Evolutionary conservation across 2,329 filamentous ascomycete genomes (phyloP).

Genomic region (Thermothelomyces thermophilus): DNA sequence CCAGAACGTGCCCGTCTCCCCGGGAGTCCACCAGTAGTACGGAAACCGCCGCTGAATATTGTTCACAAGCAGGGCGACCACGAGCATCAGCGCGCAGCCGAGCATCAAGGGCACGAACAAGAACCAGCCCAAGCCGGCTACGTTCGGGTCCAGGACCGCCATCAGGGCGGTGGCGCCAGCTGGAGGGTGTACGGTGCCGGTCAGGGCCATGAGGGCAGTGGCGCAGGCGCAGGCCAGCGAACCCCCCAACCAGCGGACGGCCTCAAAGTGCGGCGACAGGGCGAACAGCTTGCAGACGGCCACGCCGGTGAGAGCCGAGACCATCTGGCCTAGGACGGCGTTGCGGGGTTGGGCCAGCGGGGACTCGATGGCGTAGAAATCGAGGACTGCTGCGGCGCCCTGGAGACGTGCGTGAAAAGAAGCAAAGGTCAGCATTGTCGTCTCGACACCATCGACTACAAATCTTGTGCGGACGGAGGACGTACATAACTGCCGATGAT

Average conservation of each 20-base stretch:
- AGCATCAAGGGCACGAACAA: constrained; percentile 58
- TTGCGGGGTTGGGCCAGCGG: constrained; percentile 69
- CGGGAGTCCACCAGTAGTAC: constrained; percentile 62
- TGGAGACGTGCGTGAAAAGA: constrained; percentile 28
- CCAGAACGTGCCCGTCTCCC: constrained; percentile 28
- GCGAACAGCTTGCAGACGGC: constrained; percentile 59
- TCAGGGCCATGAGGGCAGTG: constrained; percentile 60
- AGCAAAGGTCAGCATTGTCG: not conserved
- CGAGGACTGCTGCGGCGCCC: constrained; percentile 70
- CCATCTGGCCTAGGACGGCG: constrained; percentile 58
- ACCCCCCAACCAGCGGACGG: constrained; percentile 57
- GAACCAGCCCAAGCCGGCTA: constrained; percentile 59
- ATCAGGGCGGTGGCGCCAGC: constrained; percentile 68
- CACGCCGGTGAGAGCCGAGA: constrained; percentile 56
- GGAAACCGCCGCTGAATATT: constrained; percentile 64
- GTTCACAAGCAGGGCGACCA: constrained; percentile 57
- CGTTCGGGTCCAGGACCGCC: constrained; percentile 52
- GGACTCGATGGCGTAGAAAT: constrained; percentile 65
- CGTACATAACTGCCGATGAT: constrained; percentile 66
- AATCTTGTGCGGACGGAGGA: no score
- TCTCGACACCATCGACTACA: no score
- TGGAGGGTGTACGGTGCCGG: constrained; percentile 66
- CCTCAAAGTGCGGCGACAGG: constrained; percentile 39
- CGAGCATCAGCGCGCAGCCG: constrained; percentile 54
- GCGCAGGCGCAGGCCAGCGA: constrained; percentile 59